phyloP scores from a whole-genome alignment of 129 eudicot genomes.

The Flaveria bidentis region DNA sequence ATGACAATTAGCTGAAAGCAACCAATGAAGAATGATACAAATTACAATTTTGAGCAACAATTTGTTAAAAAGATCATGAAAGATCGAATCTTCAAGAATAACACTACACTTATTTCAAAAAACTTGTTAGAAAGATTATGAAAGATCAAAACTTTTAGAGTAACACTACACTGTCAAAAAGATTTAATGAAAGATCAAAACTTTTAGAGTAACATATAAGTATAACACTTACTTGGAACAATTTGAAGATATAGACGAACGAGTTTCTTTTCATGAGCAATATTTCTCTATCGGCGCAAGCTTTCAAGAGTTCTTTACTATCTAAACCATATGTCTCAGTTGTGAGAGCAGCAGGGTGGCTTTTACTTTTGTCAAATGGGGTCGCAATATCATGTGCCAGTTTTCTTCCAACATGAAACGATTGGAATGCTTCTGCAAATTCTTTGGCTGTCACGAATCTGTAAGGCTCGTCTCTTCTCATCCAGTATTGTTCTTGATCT shows the following conservation, averaged over 20 bases:
- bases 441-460: constrained; percentile 61
- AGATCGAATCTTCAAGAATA: not conserved
- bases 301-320: constrained; percentile 57
- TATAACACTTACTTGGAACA: constrained; percentile 49
- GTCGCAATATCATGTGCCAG: constrained; percentile 44
- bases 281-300: constrained; percentile 55
- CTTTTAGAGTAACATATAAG: not conserved
- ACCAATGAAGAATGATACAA: not conserved
- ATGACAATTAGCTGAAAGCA: constrained; percentile 47
- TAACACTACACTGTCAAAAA: not conserved
- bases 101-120: not conserved
- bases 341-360: constrained; percentile 85
- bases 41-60: constrained; percentile 8
- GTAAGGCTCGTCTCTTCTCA: constrained; percentile 54
- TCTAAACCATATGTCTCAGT: constrained; percentile 57
- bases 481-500: constrained; percentile 88
- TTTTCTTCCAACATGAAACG: constrained; percentile 60
- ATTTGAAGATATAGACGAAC: constrained; percentile 71
- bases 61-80: not conserved
- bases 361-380: constrained; percentile 62
- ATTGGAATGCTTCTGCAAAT: constrained; percentile 63
- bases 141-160: not conserved
- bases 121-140: not conserved
- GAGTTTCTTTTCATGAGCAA: constrained; percentile 88
- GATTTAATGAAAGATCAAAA: constrained; percentile 3